phyloP scores from a whole-genome alignment of 2,329 filamentous ascomycete species.

The Colletotrichum eleusines region DNA sequence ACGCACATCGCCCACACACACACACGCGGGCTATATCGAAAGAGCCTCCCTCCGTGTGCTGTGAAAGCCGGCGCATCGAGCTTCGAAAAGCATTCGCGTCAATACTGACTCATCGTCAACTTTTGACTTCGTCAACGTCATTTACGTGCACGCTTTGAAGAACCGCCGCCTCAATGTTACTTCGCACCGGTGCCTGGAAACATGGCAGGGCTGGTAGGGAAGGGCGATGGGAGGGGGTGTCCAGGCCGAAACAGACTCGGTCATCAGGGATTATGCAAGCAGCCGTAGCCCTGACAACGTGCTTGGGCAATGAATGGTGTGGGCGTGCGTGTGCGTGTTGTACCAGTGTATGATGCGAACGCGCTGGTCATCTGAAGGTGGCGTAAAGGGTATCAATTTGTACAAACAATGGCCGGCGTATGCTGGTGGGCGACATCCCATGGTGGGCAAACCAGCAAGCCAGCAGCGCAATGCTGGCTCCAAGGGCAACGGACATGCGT shows the following conservation, averaged over 20 bases:
- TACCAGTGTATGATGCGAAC: background rate
- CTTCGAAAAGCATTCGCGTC: background rate
- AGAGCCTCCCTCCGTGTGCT: slow-evolving; percentile 8
- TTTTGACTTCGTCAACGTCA: slow-evolving; percentile 26
- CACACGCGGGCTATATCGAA: slow-evolving; percentile 8
- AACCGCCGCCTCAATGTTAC: background rate
- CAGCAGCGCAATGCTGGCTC: background rate
- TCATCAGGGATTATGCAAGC: background rate
- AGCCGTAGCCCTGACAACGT: background rate
- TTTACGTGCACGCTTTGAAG: background rate
- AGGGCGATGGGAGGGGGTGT: background rate
- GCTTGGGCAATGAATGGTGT: background rate
- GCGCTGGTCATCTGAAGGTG: background rate
- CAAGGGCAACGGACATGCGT: background rate
- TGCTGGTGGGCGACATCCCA: background rate
- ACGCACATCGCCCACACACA: background rate
- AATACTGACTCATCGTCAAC: slow-evolving; percentile 24
- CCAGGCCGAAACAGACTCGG: background rate
- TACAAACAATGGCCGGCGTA: background rate
- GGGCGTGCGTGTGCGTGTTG: background rate
- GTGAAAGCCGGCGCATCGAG: slow-evolving; percentile 13
- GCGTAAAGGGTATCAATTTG: slow-evolving; percentile 17
- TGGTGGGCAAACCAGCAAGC: background rate
- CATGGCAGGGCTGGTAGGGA: too few species aligned
- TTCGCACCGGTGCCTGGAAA: background rate